Evolutionary conservation across 495 filamentous ascomycete species (phyloP), one percentile per base, ranked within the genome.

Genomic region (Podospora pseudocomata): DNA sequence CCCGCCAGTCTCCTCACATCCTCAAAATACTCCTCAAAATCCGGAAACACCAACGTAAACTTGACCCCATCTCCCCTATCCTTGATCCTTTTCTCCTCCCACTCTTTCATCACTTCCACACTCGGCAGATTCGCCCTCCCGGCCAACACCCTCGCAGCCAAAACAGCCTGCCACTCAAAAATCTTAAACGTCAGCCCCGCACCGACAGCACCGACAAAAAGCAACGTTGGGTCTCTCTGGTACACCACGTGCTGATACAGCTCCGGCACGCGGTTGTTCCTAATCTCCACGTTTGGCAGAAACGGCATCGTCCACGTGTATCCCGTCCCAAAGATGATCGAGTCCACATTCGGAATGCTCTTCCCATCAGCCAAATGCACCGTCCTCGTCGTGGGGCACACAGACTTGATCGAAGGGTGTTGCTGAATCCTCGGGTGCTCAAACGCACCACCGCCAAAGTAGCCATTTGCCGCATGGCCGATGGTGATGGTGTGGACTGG

Each of bases 11-110:
- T 55, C 3, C 85, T 75, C 59, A 87, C 65, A 1, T 72, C 68
- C 70, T 87, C 85, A 64, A 87, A 88, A 69, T 88, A 86, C 2
- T 79, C 76, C 70, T 84, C 79, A 67, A 87, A 87, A 53, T 87
- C 83, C 0, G 85, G 85, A 49, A 82, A 79, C 20, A 88, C 68
- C 20, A 81, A 72, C 2, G 80, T 77, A 59, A 87, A 88, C 15
- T 74, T 80, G 0, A 80, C 74, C 0, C 83, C 83, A 59, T 87
- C 85, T 0, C 84, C 86, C 39, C 79, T 82, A n/a, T 55, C 39
- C 2, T 78, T 78, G 27, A 87, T 81, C 3, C 86, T 76, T 2
- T 82, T 79, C 0, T 70, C 60, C 68, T 88, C 86, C 86, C 86
- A 88, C 60, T 76, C 77, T 64, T 76, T 69, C 71, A 84, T 84